These are phyloP conservation scores for Berkeleyomyces rouxiae DNA, from an alignment of 2,329 filamentous ascomycete genomes.

Conservation along the genomic window DNA sequence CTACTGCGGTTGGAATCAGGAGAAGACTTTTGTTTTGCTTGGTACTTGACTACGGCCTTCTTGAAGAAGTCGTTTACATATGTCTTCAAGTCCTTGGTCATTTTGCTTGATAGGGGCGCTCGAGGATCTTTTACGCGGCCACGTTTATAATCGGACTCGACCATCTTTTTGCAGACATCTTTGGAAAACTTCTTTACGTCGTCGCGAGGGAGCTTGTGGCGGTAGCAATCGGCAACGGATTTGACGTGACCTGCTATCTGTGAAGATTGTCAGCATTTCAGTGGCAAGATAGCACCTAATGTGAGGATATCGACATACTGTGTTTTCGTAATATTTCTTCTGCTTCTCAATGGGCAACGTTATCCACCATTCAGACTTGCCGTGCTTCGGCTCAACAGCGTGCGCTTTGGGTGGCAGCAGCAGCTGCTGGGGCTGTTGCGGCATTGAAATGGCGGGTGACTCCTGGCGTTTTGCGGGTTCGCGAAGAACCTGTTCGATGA, in stretches of 20 bases:
- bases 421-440: slow-evolving; percentile 47
- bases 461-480: slow-evolving; percentile 26
- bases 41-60: slow-evolving; percentile 64
- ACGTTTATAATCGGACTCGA: slow-evolving; percentile 82
- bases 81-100: slow-evolving; percentile 65
- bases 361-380: slow-evolving; percentile 44
- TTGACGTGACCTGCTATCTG: slow-evolving; percentile 76
- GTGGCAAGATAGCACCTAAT: background rate
- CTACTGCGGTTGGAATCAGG: slow-evolving; percentile 18
- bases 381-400: slow-evolving; percentile 41
- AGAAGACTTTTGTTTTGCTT: slow-evolving; percentile 44
- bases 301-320: slow-evolving; percentile 38
- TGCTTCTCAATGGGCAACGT: slow-evolving; percentile 62
- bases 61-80: slow-evolving; percentile 77
- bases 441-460: slow-evolving; percentile 27
- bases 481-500: slow-evolving; percentile 71
- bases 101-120: slow-evolving; percentile 51
- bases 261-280: background rate
- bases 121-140: slow-evolving; percentile 71
- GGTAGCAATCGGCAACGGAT: slow-evolving; percentile 72
- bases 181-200: slow-evolving; percentile 46
- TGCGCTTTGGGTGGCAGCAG: slow-evolving; percentile 14
- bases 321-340: slow-evolving; percentile 89
- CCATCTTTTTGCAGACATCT: slow-evolving; percentile 70
- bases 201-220: slow-evolving; percentile 71